Evolutionary conservation across 202 grass and related monocot species (phyloP).

Genomic region (Brachypodium distachyon): DNA sequence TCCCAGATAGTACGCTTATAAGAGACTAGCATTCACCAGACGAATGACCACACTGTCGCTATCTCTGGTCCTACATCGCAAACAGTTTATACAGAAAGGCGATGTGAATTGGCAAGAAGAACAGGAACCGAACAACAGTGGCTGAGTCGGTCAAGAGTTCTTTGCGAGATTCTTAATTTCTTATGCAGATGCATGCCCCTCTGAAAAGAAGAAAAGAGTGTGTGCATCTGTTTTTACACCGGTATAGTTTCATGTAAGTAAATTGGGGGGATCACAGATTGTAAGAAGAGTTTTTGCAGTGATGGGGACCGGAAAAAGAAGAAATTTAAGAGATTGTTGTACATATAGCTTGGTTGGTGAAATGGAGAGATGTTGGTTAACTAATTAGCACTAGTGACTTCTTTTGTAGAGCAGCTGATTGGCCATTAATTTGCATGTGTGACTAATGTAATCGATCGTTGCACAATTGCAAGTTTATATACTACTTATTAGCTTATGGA

Average conservation of each 20-base stretch:
- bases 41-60: not conserved
- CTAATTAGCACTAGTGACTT: not conserved
- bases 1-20: not conserved
- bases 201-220: not conserved
- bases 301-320: not conserved
- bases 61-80: not conserved
- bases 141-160: not conserved
- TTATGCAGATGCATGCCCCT: not conserved
- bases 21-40: not conserved
- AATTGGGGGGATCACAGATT: slow-evolving; percentile 8
- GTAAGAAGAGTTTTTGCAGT: slow-evolving; percentile 25
- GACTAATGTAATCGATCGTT: not conserved
- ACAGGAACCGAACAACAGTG: not conserved
- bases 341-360: slow-evolving; percentile 36
- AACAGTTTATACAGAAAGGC: not conserved
- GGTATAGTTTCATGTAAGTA: slow-evolving; percentile 27
- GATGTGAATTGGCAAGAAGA: not conserved
- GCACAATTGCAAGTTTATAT: not conserved
- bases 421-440: not conserved
- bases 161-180: not conserved
- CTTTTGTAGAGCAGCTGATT: slow-evolving; percentile 9
- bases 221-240: not conserved
- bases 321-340: not conserved
- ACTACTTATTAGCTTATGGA: not conserved
- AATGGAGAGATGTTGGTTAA: slow-evolving; percentile 1